Conservation (phyloP, 495 filamentous ascomycete species). For the Hypoxylon fuscum region DNA sequence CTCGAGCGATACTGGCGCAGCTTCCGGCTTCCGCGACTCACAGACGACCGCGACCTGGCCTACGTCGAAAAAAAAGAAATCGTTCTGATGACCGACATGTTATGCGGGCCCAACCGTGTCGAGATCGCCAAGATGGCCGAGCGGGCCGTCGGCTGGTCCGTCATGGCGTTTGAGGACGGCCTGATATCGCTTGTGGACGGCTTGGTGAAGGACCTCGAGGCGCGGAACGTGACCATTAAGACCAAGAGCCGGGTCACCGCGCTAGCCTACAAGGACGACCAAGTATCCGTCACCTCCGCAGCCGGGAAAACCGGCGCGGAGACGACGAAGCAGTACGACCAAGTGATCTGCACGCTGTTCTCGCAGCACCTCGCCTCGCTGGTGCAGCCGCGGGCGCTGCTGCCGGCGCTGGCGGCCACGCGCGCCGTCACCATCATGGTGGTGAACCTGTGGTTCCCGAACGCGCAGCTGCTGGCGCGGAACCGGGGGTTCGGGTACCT, state of each 20-base stretch:
- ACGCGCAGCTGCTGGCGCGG: constrained; percentile 67
- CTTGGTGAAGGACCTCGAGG: constrained; percentile 55
- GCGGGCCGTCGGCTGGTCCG: constrained; percentile 11
- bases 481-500: constrained; percentile 87
- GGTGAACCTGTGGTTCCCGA: constrained; percentile 85
- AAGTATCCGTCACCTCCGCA: constrained; percentile 26
- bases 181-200: constrained; percentile 61
- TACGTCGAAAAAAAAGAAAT: constrained; percentile 25
- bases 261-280: constrained; percentile 33
- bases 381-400: constrained; percentile 68
- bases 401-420: constrained; percentile 62
- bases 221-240: constrained; percentile 64
- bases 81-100: constrained; percentile 21
- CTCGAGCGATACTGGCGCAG: background rate
- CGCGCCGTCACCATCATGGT: constrained; percentile 85
- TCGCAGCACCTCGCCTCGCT: constrained; percentile 57
- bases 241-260: constrained; percentile 51
- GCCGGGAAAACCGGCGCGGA: constrained; percentile 44
- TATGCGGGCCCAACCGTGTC: constrained; percentile 14
- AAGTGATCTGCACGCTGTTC: constrained; percentile 77
- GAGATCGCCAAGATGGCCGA: constrained; percentile 30
- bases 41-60: background rate
- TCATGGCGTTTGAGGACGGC: constrained; percentile 64
- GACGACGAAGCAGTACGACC: constrained; percentile 55
- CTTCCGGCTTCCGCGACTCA: background rate